Evolutionary conservation across 768 basidiomycete species (phyloP).

Genomic region (Pseudohyphozyma bogoriensis): DNA sequence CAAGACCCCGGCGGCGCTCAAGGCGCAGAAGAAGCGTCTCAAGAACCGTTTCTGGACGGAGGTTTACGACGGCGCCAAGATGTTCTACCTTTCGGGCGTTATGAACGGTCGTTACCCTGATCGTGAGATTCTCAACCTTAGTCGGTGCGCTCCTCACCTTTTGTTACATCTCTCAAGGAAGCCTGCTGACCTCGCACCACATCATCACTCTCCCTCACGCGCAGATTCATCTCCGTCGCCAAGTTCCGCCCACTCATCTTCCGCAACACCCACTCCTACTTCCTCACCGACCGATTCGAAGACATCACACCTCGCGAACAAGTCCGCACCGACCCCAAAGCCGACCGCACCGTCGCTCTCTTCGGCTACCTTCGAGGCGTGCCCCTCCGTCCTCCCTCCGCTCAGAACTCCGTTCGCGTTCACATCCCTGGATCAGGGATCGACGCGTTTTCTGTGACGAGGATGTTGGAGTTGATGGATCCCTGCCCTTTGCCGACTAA

Average conservation of each 20-base stretch:
- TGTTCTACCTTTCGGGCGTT: slow-evolving; percentile 93
- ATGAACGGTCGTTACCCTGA: slow-evolving; percentile 97
- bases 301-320: slow-evolving; percentile 84
- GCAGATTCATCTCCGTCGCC: slow-evolving; percentile 81
- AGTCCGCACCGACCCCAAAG: slow-evolving; percentile 70
- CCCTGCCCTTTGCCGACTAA: slow-evolving; percentile 89
- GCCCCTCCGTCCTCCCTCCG: slow-evolving; percentile 40
- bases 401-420: slow-evolving; percentile 69
- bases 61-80: slow-evolving; percentile 95
- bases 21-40: slow-evolving; percentile 79
- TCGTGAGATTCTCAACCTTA: slow-evolving; percentile 87
- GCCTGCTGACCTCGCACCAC: no score
- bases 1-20: slow-evolving; percentile 76
- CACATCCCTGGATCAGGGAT: slow-evolving; percentile 86
- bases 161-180: no score
- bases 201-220: not conserved
- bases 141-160: slow-evolving; percentile 43
- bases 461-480: slow-evolving; percentile 68
- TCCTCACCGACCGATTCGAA: slow-evolving; percentile 87
- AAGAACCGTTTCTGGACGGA: slow-evolving; percentile 99
- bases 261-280: slow-evolving; percentile 87
- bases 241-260: slow-evolving; percentile 97
- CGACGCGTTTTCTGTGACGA: slow-evolving; percentile 62
- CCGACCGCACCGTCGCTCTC: slow-evolving; percentile 83
- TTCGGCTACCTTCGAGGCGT: slow-evolving; percentile 87